Evolutionary conservation across 176 grass and related monocot genomes (phyloP).

Genomic region (Triticum dicoccoides): DNA sequence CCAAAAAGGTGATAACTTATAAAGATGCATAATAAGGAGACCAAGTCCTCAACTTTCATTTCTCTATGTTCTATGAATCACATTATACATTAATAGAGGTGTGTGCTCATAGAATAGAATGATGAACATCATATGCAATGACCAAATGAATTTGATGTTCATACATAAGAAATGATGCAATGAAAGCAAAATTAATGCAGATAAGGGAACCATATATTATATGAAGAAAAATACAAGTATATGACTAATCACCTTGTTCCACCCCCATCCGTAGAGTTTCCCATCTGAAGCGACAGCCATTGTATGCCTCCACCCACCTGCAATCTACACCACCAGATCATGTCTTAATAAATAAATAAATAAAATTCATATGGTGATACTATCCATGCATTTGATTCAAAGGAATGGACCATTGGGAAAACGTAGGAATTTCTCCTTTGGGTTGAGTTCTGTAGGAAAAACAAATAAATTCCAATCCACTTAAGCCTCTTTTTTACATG

Average conservation of each 20-base stretch:
- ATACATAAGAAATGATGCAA: not conserved
- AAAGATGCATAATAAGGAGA: not conserved
- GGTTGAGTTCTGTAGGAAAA: not conserved
- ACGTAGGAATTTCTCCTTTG: not conserved
- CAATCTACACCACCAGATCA: constrained; percentile 43
- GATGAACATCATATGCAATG: not conserved
- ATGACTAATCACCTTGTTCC: constrained; percentile 60
- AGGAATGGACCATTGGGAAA: not conserved
- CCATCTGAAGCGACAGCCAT: constrained; percentile 61
- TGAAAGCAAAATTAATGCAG: not conserved
- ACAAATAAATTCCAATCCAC: not conserved
- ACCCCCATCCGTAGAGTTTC: constrained; percentile 75
- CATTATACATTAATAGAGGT: not conserved
- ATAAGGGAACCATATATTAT: not conserved
- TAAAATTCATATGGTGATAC: not conserved
- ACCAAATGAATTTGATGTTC: not conserved
- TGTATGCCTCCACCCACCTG: constrained; percentile 87
- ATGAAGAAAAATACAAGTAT: not conserved
- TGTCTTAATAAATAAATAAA: not conserved
- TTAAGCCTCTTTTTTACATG: not conserved
- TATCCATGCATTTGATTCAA: not conserved
- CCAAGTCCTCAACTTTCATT: not conserved
- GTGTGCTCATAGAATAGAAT: not conserved
- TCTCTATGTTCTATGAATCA: not conserved
- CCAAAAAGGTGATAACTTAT: not conserved